Conservation (phyloP, 2,329 filamentous ascomycete genomes). For the Penicillium sp. region DNA sequence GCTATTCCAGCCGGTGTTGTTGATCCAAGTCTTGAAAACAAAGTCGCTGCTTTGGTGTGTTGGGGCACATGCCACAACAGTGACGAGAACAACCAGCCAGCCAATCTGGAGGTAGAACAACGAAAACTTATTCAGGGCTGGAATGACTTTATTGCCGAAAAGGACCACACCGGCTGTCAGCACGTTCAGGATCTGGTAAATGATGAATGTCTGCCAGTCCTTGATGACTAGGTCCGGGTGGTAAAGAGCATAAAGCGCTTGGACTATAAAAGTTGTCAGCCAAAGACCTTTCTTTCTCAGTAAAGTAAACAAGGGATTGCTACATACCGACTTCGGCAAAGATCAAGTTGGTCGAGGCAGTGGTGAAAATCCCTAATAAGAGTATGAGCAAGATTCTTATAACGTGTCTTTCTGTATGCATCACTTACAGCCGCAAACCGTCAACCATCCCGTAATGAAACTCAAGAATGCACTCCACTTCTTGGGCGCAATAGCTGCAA, state of each 20-base stretch:
- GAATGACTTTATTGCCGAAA: constrained; percentile 47
- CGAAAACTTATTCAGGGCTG: constrained; percentile 44
- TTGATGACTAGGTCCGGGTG: constrained; percentile 38
- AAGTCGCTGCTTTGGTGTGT: constrained; percentile 45
- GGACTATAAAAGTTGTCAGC: constrained; percentile 7
- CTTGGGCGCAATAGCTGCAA: constrained; percentile 44
- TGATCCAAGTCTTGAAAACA: constrained; percentile 52
- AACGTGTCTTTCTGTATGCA: neutral
- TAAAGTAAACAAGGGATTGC: too few species aligned
- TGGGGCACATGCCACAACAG: constrained; percentile 46
- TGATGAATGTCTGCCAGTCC: constrained; percentile 49
- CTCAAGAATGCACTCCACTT: constrained; percentile 39
- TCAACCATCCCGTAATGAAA: constrained; percentile 45
- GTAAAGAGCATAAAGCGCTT: constrained; percentile 32
- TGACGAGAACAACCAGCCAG: constrained; percentile 47
- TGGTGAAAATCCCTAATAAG: constrained; percentile 45
- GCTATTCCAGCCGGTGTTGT: constrained; percentile 52
- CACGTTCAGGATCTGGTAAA: constrained; percentile 37
- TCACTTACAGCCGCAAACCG: constrained; percentile 35
- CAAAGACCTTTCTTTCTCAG: neutral
- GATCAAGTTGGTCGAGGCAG: constrained; percentile 46
- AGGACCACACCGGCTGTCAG: constrained; percentile 44
- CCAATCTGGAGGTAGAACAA: constrained; percentile 47
- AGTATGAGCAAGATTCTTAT: neutral
- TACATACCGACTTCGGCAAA: constrained; percentile 27